A percentile compares a stretch with the other conserved stretches of the same genome.
Conservation (phyloP, 495 filamentous ascomycete genomes). For the Aspergillus affinis region DNA sequence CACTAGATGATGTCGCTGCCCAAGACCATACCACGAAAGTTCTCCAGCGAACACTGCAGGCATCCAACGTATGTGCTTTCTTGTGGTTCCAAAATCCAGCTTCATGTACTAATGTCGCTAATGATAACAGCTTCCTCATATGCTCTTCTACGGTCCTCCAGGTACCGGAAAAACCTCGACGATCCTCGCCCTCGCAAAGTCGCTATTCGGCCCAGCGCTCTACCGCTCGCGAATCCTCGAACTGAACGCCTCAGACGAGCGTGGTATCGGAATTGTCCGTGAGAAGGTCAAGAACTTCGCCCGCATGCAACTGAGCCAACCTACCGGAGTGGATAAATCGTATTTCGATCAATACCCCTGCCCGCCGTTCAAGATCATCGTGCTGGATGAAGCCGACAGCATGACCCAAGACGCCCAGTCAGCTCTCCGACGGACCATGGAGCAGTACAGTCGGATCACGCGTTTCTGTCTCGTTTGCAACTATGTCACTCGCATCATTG, state of each 20-base stretch:
- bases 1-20: slow-evolving; percentile 88
- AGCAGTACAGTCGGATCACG: slow-evolving; percentile 94
- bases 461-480: slow-evolving; percentile 98
- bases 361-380: slow-evolving; percentile 97
- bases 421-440: slow-evolving; percentile 92
- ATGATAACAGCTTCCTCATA: slow-evolving; percentile 76
- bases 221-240: slow-evolving; percentile 93
- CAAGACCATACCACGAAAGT: slow-evolving; percentile 97
- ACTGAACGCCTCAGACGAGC: slow-evolving; percentile 98
- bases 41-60: slow-evolving; percentile 87
- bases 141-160: slow-evolving; percentile 98
- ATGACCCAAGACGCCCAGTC: slow-evolving; percentile 99
- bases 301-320: slow-evolving; percentile 85
- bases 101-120: background rate
- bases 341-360: slow-evolving; percentile 83
- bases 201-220: slow-evolving; percentile 94
- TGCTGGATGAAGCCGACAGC: slow-evolving; percentile 94
- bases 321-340: slow-evolving; percentile 58
- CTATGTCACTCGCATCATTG: slow-evolving; percentile 97
- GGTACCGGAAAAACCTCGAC: slow-evolving; percentile 99
- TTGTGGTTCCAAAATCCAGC: background rate
- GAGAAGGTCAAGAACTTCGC: slow-evolving; percentile 99
- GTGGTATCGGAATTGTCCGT: slow-evolving; percentile 94
- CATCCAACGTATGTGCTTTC: slow-evolving; percentile 68
- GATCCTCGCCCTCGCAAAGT: slow-evolving; percentile 92